A percentile compares a stretch with the other conserved stretches of the same genome.
These are phyloP conservation scores for Hypomontagnella monticulosa DNA, from an alignment of 495 filamentous ascomycete species.

Conservation along the genomic window DNA sequence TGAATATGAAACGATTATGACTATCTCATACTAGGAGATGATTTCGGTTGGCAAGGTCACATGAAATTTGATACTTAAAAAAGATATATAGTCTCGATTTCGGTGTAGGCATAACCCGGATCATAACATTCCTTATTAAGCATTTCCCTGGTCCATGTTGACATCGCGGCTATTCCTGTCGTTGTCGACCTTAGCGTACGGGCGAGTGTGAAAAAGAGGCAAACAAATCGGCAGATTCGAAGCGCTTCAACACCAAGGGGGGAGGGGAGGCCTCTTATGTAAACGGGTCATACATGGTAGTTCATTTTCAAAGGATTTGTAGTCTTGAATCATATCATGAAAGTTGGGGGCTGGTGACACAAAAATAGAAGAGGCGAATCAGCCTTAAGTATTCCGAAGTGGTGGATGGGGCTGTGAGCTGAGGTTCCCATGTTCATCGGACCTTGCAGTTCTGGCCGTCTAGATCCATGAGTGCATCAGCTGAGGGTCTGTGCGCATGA, in stretches of 20 bases:
- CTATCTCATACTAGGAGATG: no score
- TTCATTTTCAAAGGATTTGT: slow-evolving; percentile 11
- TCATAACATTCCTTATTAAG: no score
- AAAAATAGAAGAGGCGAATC: slow-evolving; percentile 7
- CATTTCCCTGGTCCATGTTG: background rate
- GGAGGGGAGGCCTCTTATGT: slow-evolving; percentile 24
- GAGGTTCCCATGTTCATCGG: slow-evolving; percentile 13
- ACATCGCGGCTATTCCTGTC: background rate
- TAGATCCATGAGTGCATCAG: slow-evolving; percentile 9
- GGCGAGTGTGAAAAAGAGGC: background rate
- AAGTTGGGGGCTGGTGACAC: slow-evolving; percentile 14
- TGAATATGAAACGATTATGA: no score
- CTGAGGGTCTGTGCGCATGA: slow-evolving; percentile 34
- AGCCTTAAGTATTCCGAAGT: background rate
- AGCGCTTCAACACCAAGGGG: background rate
- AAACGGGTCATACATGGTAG: background rate
- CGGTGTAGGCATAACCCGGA: no score
- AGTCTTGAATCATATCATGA: slow-evolving; percentile 11
- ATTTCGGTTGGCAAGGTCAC: no score
- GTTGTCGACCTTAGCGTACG: background rate
- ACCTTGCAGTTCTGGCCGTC: background rate
- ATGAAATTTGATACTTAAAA: no score
- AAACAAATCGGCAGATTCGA: background rate
- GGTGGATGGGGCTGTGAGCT: slow-evolving; percentile 20
- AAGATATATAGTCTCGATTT: no score